These are phyloP conservation scores for Alternaria triticina DNA, from an alignment of 2,329 filamentous ascomycete genomes.

Conservation along the genomic window DNA sequence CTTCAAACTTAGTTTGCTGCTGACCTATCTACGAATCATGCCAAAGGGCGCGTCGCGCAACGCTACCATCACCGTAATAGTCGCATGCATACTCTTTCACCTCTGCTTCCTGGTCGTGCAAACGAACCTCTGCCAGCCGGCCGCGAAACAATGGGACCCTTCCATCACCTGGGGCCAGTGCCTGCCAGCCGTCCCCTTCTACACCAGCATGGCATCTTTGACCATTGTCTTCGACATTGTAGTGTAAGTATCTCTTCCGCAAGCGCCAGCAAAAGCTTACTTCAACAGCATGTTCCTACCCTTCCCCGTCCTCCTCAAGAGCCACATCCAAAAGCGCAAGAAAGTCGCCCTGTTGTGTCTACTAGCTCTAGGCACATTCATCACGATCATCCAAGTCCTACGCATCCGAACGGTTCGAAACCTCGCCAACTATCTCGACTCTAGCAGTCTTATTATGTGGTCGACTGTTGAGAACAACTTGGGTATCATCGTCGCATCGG, in stretches of 20 bases:
- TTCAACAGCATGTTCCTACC: conserved; percentile 18
- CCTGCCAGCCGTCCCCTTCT: conserved; percentile 18
- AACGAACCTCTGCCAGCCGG: conserved; percentile 21
- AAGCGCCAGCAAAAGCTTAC: neutral
- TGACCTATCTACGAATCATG: conserved; percentile 24
- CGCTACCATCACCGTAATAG: conserved; percentile 12
- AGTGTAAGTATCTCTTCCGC: conserved; percentile 5
- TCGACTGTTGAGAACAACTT: conserved; percentile 23
- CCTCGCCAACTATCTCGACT: conserved; percentile 23
- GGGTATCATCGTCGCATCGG: conserved; percentile 21
- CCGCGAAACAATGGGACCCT: conserved; percentile 20
- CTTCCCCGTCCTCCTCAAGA: conserved; percentile 17
- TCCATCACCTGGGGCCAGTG: conserved; percentile 16
- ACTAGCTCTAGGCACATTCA: conserved; percentile 19
- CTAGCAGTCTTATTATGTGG: conserved; percentile 22
- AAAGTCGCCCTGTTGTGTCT: conserved; percentile 16
- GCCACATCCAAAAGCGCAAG: conserved; percentile 19
- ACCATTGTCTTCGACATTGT: conserved; percentile 17
- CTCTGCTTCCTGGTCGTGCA: conserved; percentile 18
- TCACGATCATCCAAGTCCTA: conserved; percentile 22
- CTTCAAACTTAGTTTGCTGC: conserved; percentile 21
- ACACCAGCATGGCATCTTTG: conserved; percentile 21
- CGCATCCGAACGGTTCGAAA: conserved; percentile 19
- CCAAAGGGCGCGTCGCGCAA: conserved; percentile 17
- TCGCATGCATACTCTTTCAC: conserved; percentile 18